Percentiles rank a stretch among this genome's conserved stretches.
These are phyloP conservation scores for Flaveria floridana DNA, from an alignment of 140 eudicot species.

Conservation along the genomic window DNA sequence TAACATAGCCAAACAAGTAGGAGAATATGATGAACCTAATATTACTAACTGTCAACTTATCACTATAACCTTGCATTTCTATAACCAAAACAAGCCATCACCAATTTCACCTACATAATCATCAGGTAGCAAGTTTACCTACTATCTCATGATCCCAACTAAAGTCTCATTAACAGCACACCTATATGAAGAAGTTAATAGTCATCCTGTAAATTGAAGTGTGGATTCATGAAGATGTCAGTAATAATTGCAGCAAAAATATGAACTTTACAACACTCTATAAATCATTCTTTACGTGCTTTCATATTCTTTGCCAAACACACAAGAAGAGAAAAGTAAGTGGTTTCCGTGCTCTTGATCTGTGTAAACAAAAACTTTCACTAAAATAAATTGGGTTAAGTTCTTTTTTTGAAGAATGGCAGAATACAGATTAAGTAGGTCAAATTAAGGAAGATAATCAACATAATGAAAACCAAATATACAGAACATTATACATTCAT, in stretches of 20 bases:
- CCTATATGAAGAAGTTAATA: not conserved
- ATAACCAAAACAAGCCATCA: constrained; percentile 16
- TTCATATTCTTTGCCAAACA: not conserved
- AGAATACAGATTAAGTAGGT: constrained; percentile 2
- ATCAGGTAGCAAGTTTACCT: not conserved
- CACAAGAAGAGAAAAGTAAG: constrained; percentile 5
- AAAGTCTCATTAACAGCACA: not conserved
- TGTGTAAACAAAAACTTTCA: constrained; percentile 2
- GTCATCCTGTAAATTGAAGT: not conserved
- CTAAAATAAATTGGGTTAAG: not conserved
- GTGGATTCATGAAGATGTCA: not conserved
- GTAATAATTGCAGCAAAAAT: not conserved
- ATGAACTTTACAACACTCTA: not conserved
- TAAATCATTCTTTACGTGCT: not conserved
- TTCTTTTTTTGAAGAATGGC: not conserved
- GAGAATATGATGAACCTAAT: not conserved
- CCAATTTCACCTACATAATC: not conserved
- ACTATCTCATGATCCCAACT: constrained; percentile 2
- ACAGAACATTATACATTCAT: constrained; percentile 7
- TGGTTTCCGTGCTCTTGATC: constrained; percentile 17
- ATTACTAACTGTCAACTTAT: not conserved
- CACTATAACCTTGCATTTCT: constrained; percentile 2
- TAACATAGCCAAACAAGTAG: not conserved
- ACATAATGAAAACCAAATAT: not conserved
- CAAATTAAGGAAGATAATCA: constrained; percentile 3